A percentile compares a stretch with the other conserved stretches of the same genome.
Evolutionary conservation across 2,329 filamentous ascomycete species (phyloP).

Genomic region (Phialophora tarda): DNA sequence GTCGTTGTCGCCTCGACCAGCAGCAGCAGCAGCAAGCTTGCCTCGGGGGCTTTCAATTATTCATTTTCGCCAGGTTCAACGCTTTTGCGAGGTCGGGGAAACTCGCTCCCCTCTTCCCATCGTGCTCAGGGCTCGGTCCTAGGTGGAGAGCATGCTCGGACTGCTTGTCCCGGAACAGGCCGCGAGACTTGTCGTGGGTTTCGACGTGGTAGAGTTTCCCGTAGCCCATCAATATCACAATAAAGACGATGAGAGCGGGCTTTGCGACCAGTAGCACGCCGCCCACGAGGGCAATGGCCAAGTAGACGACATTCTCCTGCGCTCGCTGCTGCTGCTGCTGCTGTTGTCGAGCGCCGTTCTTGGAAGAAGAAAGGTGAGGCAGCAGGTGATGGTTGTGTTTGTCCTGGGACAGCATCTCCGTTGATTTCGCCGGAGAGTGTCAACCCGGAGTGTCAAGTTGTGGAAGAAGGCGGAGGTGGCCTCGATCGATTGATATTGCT

Average conservation of each 20-base stretch:
- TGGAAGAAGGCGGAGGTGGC: not conserved
- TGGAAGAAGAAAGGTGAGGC: constrained; percentile 1
- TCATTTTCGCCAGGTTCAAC: constrained; percentile 12
- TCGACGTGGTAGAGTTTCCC: constrained; percentile 23
- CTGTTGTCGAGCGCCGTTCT: not conserved
- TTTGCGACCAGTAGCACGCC: constrained; percentile 17
- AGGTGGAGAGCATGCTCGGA: constrained; percentile 15
- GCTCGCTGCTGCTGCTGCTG: not conserved
- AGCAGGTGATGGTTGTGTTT: not conserved
- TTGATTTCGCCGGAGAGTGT: not conserved
- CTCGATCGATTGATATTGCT: not conserved
- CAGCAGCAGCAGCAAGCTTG: not conserved
- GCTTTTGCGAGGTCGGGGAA: constrained; percentile 7
- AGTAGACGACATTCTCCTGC: constrained; percentile 17
- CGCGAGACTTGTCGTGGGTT: constrained; percentile 9
- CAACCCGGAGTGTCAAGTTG: not conserved
- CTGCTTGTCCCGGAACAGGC: not conserved
- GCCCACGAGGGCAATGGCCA: constrained; percentile 11
- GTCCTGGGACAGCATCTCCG: not conserved
- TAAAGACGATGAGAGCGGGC: constrained; percentile 19
- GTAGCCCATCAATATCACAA: constrained; percentile 16
- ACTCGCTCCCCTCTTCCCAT: not conserved
- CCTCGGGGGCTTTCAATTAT: not conserved
- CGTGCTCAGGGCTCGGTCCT: constrained; percentile 8
- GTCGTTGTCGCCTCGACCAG: not conserved